Evolutionary conservation across 2,329 filamentous ascomycete genomes (phyloP).

Genomic region (Colletotrichum coccodes): DNA sequence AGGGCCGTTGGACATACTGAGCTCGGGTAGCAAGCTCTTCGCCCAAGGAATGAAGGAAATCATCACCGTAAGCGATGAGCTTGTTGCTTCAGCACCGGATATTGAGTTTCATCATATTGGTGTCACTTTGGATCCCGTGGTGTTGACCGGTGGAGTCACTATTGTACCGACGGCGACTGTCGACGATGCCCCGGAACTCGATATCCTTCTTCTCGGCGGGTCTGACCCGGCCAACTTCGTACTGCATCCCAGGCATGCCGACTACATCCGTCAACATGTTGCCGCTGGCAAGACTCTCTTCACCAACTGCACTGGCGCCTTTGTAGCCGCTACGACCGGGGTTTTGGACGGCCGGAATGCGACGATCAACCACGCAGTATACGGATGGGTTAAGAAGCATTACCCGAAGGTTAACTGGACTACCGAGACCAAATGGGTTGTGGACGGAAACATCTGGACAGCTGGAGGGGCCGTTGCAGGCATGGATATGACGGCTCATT

Average conservation of each 20-base stretch:
- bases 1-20: constrained; percentile 44
- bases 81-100: constrained; percentile 39
- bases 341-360: constrained; percentile 53
- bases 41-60: constrained; percentile 26
- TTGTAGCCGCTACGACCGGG: constrained; percentile 44
- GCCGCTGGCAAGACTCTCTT: constrained; percentile 47
- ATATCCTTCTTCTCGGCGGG: constrained; percentile 48
- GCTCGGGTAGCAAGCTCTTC: constrained; percentile 37
- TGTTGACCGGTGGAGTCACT: constrained; percentile 12
- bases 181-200: constrained; percentile 48
- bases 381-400: constrained; percentile 40
- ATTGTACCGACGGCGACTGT: constrained; percentile 43
- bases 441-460: constrained; percentile 58
- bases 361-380: constrained; percentile 51
- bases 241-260: constrained; percentile 41
- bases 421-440: constrained; percentile 53
- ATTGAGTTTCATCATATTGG: constrained; percentile 48
- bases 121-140: constrained; percentile 41
- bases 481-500: constrained; percentile 55
- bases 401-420: constrained; percentile 56
- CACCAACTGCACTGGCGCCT: constrained; percentile 49
- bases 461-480: constrained; percentile 55
- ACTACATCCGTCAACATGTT: constrained; percentile 47
- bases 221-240: constrained; percentile 40
- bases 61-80: constrained; percentile 34